phyloP scores from a whole-genome alignment of 345 rosid species.

The Gossypium arboreum region DNA sequence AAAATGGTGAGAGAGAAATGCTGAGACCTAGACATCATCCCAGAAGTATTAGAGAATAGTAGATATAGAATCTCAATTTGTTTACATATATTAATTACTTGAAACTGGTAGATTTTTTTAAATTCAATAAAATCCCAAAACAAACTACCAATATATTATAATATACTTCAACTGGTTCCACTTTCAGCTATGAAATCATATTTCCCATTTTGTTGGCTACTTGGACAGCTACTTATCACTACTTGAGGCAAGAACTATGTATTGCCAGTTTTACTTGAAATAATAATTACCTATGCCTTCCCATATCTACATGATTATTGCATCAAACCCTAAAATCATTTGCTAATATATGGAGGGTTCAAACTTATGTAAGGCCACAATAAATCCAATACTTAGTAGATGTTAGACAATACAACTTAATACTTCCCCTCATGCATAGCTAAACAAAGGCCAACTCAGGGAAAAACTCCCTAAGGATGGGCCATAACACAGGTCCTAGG shows the following conservation, averaged over 20 bases:
- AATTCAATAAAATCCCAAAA: background rate
- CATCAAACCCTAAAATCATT: background rate
- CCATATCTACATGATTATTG: background rate
- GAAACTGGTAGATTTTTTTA: background rate
- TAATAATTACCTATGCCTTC: background rate
- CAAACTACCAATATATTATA: background rate
- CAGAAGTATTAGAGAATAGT: conserved; percentile 11
- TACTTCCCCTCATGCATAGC: background rate
- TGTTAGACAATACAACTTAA: background rate
- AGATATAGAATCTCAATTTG: background rate
- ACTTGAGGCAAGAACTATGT: background rate
- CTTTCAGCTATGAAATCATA: background rate
- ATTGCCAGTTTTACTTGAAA: background rate
- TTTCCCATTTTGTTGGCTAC: background rate
- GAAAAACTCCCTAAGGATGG: background rate
- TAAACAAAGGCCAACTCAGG: background rate
- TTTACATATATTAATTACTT: background rate
- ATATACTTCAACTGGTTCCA: conserved; percentile 3
- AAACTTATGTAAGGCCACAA: background rate
- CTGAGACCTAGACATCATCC: conserved; percentile 62
- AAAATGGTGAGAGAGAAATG: conserved; percentile 84
- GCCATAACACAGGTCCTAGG: background rate
- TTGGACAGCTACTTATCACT: background rate
- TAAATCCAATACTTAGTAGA: background rate
- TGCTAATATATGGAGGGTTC: background rate